These are phyloP conservation scores for Hydnomerulius pinastri DNA, from an alignment of 768 basidiomycete species.

Conservation along the genomic window DNA sequence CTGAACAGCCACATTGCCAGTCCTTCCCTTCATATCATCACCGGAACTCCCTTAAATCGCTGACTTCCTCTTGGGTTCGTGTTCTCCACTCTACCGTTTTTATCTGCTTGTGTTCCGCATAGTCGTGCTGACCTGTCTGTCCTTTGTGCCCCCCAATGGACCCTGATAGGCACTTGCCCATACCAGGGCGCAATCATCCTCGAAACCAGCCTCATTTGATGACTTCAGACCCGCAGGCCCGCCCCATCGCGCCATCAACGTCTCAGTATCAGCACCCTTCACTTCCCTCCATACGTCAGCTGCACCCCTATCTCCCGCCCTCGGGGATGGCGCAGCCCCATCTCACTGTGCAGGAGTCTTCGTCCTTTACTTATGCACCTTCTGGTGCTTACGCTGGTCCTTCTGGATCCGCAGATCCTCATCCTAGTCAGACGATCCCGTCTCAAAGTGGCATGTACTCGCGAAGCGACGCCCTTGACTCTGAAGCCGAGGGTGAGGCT, in stretches of 20 bases:
- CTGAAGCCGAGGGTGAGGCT: slow-evolving; percentile 56
- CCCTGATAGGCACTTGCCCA: slow-evolving; percentile 37
- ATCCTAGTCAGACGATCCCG: slow-evolving; percentile 19
- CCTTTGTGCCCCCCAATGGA: slow-evolving; percentile 31
- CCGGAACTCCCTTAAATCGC: slow-evolving; percentile 23
- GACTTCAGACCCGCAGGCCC: slow-evolving; percentile 28
- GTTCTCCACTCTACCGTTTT: slow-evolving; percentile 22
- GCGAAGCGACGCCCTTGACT: slow-evolving; percentile 47
- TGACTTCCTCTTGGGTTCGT: slow-evolving; percentile 24
- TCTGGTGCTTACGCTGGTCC: slow-evolving; percentile 21
- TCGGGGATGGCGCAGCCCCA: slow-evolving; percentile 37
- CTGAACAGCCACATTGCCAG: slow-evolving; percentile 26
- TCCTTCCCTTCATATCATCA: slow-evolving; percentile 18
- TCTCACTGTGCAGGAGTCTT: slow-evolving; percentile 26
- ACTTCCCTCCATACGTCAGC: slow-evolving; percentile 68
- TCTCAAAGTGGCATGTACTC: slow-evolving; percentile 25
- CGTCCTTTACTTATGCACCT: slow-evolving; percentile 29
- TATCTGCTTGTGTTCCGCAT: slow-evolving; percentile 10
- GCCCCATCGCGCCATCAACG: slow-evolving; percentile 25
- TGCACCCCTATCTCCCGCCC: slow-evolving; percentile 67
- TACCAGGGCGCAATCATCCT: slow-evolving; percentile 32
- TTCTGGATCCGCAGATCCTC: slow-evolving; percentile 31
- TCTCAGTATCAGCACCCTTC: slow-evolving; percentile 31
- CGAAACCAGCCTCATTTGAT: slow-evolving; percentile 28
- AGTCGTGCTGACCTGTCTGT: slow-evolving; percentile 18